Conservation (phyloP, 371 early-diverging fungal genomes). For the Mortierella sp. region DNA sequence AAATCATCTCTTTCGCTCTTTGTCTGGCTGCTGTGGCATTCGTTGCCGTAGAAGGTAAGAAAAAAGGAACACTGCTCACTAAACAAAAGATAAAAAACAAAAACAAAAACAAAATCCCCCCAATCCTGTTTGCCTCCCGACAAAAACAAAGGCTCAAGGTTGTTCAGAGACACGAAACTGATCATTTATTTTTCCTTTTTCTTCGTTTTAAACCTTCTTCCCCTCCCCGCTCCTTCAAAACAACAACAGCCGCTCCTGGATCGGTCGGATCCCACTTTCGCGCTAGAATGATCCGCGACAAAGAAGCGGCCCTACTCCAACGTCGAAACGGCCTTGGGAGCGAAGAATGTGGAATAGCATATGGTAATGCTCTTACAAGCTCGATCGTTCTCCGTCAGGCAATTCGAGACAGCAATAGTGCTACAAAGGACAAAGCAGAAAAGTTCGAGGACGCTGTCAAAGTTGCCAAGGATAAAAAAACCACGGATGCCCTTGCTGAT, state of each 20-base stretch:
- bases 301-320: not conserved
- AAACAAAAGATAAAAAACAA: not conserved
- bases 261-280: not conserved
- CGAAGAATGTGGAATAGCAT: no score
- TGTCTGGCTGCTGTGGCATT: not conserved
- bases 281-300: conserved; percentile 6
- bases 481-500: no score
- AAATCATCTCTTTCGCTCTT: not conserved
- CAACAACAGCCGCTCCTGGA: not conserved
- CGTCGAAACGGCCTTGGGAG: no score
- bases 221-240: not conserved
- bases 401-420: no score
- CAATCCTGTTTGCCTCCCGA: not conserved
- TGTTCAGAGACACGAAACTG: not conserved
- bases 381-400: no score
- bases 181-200: not conserved
- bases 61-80: not conserved
- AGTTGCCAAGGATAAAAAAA: no score
- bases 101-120: no score
- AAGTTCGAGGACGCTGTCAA: no score
- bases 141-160: no score
- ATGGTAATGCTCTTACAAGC: no score
- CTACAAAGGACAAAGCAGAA: no score
- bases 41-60: not conserved
- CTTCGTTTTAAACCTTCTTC: not conserved